phyloP scores from a whole-genome alignment of 345 rosid species.

The Arabis alpina region DNA sequence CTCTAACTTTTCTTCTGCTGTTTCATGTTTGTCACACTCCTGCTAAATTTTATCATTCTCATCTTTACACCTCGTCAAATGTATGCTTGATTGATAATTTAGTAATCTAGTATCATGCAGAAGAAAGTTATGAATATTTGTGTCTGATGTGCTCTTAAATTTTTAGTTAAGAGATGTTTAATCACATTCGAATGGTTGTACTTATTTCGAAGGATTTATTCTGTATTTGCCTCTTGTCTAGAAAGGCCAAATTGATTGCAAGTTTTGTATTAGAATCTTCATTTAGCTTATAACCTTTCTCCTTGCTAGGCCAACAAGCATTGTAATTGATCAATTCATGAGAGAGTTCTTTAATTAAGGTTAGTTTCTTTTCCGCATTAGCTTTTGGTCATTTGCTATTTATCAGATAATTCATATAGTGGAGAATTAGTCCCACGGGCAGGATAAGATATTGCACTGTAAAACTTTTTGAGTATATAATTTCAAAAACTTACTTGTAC shows the following conservation, averaged over 20 bases:
- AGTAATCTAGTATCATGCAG: slow-evolving; percentile 25
- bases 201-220: slow-evolving; percentile 5
- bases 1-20: slow-evolving; percentile 7
- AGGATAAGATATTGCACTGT: not conserved
- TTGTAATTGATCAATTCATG: slow-evolving; percentile 61
- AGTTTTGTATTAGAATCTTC: not conserved
- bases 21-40: slow-evolving; percentile 23
- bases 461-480: slow-evolving; percentile 19
- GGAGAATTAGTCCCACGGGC: slow-evolving; percentile 19
- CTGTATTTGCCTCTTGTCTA: slow-evolving; percentile 13
- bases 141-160: slow-evolving; percentile 13
- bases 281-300: slow-evolving; percentile 23
- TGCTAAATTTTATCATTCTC: not conserved
- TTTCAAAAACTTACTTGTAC: slow-evolving; percentile 7
- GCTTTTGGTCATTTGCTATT: slow-evolving; percentile 25
- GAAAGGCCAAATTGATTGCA: slow-evolving; percentile 17
- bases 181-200: slow-evolving; percentile 9
- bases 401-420: slow-evolving; percentile 18
- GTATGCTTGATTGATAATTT: not conserved
- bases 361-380: slow-evolving; percentile 39
- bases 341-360: slow-evolving; percentile 87
- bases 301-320: slow-evolving; percentile 64
- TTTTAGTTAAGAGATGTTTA: not conserved
- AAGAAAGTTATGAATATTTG: slow-evolving; percentile 10
- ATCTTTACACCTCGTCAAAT: slow-evolving; percentile 1